Percentiles rank a stretch among this genome's conserved stretches.
Conservation (phyloP, 1,284 basidiomycete species). For the Clitocybe nebularis region DNA sequence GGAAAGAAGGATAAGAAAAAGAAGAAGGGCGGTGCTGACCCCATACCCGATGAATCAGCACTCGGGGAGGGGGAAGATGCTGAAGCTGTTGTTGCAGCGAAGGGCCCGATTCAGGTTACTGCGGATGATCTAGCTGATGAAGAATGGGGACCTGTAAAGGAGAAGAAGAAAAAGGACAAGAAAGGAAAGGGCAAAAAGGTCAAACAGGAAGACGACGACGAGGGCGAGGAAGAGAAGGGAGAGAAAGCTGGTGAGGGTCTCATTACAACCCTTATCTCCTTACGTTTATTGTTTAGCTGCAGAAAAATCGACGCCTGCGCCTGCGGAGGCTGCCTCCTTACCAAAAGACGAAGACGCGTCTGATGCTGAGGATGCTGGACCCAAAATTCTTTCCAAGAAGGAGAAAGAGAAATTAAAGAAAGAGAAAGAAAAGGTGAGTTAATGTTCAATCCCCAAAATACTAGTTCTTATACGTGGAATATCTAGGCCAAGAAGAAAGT, state of each 20-base stretch:
- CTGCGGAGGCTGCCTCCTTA: conserved; percentile 21
- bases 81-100: conserved; percentile 22
- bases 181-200: conserved; percentile 58
- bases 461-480: neutral
- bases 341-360: conserved; percentile 41
- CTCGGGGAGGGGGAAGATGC: conserved; percentile 16
- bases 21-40: conserved; percentile 36
- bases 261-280: no score
- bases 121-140: conserved; percentile 66
- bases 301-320: conserved; percentile 22
- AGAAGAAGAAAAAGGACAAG: conserved; percentile 54
- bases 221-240: conserved; percentile 36
- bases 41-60: conserved; percentile 23
- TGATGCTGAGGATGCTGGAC: conserved; percentile 39
- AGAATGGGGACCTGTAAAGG: conserved; percentile 60
- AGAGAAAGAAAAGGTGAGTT: conserved; percentile 81
- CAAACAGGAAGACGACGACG: conserved; percentile 36
- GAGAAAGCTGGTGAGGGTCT: conserved; percentile 18
- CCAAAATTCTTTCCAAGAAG: conserved; percentile 79
- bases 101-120: conserved; percentile 46
- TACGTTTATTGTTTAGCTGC: conserved; percentile 12
- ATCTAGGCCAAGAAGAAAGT: conserved; percentile 91
- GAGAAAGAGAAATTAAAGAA: conserved; percentile 95
- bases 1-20: conserved; percentile 71
- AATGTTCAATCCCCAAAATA: neutral